phyloP scores from a whole-genome alignment of 257 asterid genomes.

The Ocimum tenuiflorum region DNA sequence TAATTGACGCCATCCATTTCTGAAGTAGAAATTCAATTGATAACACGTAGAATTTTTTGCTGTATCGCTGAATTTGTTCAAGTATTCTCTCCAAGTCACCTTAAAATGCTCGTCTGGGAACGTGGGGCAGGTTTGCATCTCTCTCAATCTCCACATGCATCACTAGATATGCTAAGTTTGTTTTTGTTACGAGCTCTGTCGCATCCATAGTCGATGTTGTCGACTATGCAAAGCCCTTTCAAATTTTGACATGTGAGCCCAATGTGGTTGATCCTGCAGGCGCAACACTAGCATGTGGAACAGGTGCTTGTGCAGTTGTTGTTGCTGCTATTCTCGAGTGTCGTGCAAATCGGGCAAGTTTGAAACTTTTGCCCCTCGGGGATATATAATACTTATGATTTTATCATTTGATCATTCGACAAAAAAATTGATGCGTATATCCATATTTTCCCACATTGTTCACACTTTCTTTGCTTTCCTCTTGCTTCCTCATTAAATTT shows the following conservation, averaged over 20 bases:
- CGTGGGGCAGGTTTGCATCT: conserved; percentile 82
- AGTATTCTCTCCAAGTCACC: conserved; percentile 69
- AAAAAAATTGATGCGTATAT: too few species aligned
- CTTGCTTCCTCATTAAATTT: neutral
- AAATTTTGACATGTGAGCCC: neutral
- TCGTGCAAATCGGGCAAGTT: conserved; percentile 69
- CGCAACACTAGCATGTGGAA: conserved; percentile 96
- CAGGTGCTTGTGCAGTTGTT: conserved; percentile 92
- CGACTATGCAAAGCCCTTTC: neutral
- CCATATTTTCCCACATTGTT: too few species aligned
- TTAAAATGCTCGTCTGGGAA: conserved; percentile 98
- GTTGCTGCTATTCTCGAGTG: conserved; percentile 93
- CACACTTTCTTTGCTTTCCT: neutral
- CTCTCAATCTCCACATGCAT: neutral
- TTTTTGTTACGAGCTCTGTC: neutral
- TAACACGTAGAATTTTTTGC: neutral
- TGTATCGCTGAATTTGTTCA: conserved; percentile 76
- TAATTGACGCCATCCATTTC: neutral
- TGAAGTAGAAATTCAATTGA: neutral
- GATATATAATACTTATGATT: too few species aligned
- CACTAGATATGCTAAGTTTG: neutral
- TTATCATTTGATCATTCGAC: too few species aligned
- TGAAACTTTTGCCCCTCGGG: neutral
- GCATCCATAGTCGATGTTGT: neutral
- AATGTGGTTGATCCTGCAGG: conserved; percentile 37